Base-by-base conservation (phyloP, 2,329 filamentous ascomycete genomes). In the Botrytis sinoallii region DNA sequence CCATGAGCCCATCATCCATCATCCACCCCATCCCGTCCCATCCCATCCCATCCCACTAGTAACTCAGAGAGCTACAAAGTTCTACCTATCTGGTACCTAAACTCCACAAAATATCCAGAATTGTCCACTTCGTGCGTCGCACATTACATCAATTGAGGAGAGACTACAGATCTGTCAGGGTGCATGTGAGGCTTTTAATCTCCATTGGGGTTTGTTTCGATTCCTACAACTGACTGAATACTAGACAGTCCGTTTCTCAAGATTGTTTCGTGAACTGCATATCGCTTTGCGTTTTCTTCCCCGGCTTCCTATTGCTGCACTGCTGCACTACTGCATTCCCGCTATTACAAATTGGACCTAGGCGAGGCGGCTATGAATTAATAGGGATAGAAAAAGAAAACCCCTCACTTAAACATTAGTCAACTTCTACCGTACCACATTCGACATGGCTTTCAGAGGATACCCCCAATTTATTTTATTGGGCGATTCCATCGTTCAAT, bases 401-500 rank as follows among this genome's bases (percentile, higher is more conserved):
- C 25, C 64, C 1, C 22, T 12, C 8, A 25, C 20, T 5, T 32
- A 66, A 35, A n/a, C 64, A 20, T 52, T 65, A 22, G n/a, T 65
- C 16, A 55, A 55, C 48, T 14, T 67, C 22, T 25, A 29, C 32
- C 44, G 14, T 55, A 48, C 48, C 32, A 72, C 46, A 44, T 32
- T 25, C 48, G 40, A 61, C 32, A 72, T 72, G 71, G 42, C 65
- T 72, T 40, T 29, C 16, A 69, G 48, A 61, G 48, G 29, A 10
- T 72, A 72, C 22, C 71, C 72, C 44, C 93, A 95, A 80, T 86
- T 95, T 78, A 85, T 98, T 75, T 89, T 98, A 38, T 92, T 98
- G 75, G 95, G 95, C 72, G 96, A 98, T 84, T 97, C 93, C 46
- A 91, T 98, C 75, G 91, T 95, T 67, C 90, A 98, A 80, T 85